Conservation (phyloP, 1,139 yeast genomes). For the Lodderomyces oxycetoniae region DNA sequence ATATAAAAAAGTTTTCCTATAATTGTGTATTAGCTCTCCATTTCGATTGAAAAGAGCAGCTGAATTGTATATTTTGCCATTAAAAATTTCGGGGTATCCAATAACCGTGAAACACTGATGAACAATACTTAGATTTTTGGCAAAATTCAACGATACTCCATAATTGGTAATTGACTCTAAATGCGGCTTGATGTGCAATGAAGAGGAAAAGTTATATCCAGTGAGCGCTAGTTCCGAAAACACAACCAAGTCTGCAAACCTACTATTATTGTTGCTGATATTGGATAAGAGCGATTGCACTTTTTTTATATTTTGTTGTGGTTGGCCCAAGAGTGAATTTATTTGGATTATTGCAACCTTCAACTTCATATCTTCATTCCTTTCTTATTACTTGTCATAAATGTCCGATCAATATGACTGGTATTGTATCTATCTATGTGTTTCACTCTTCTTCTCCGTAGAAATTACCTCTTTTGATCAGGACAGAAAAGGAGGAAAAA, state of each 20-base stretch:
- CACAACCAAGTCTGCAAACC: constrained; percentile 49
- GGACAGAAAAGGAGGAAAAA: neutral
- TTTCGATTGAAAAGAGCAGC: constrained; percentile 58
- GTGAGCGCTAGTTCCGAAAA: constrained; percentile 84
- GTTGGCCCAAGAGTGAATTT: constrained; percentile 59
- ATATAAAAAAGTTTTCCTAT: constrained; percentile 74
- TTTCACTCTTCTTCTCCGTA: no score
- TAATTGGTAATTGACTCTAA: constrained; percentile 39
- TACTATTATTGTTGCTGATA: constrained; percentile 5
- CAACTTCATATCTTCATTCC: constrained; percentile 19
- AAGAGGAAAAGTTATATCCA: constrained; percentile 66
- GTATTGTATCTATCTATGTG: no score
- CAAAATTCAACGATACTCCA: constrained; percentile 55
- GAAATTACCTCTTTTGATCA: neutral
- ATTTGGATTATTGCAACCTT: constrained; percentile 66
- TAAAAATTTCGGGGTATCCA: constrained; percentile 68
- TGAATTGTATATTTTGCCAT: constrained; percentile 53
- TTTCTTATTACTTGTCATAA: neutral
- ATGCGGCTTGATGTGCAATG: constrained; percentile 54
- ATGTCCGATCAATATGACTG: no score
- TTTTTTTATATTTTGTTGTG: constrained; percentile 49
- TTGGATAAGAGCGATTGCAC: constrained; percentile 39
- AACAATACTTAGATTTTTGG: constrained; percentile 45
- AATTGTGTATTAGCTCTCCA: constrained; percentile 61
- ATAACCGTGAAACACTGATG: constrained; percentile 65